Percentiles rank a stretch among this genome's conserved stretches.
These are phyloP conservation scores for Globisporangium cylindrosporum DNA, from an alignment of 352 stramenopile species.

Conservation along the genomic window DNA sequence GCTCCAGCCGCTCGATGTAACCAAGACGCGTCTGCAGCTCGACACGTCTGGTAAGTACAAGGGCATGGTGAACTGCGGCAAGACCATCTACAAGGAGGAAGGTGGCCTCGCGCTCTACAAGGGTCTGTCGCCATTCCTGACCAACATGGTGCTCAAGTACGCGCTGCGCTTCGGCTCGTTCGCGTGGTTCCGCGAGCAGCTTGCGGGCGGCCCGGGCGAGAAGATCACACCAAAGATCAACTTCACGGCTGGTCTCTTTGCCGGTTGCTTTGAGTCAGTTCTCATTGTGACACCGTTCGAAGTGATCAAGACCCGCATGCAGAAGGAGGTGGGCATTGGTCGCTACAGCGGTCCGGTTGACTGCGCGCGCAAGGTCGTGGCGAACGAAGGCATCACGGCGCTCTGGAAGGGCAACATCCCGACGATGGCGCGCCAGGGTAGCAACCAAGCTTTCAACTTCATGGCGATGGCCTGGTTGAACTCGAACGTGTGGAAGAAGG, in stretches of 20 bases:
- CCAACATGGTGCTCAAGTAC: slow-evolving; percentile 90
- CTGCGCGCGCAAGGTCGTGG: slow-evolving; percentile 90
- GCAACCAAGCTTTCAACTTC: slow-evolving; percentile 99
- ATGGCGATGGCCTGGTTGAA: slow-evolving; percentile 92
- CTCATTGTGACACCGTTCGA: slow-evolving; percentile 97
- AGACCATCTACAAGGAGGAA: slow-evolving; percentile 81
- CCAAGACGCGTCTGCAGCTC: slow-evolving; percentile 85
- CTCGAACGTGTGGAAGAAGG: slow-evolving; percentile 90
- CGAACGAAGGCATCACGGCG: slow-evolving; percentile 91
- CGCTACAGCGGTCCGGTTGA: slow-evolving; percentile 90
- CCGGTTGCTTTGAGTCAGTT: slow-evolving; percentile 94
- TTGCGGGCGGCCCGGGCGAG: slow-evolving; percentile 71
- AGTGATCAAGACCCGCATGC: slow-evolving; percentile 98
- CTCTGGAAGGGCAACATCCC: slow-evolving; percentile 96
- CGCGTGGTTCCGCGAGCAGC: slow-evolving; percentile 83
- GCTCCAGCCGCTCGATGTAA: slow-evolving; percentile 82
- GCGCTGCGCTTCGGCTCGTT: slow-evolving; percentile 85
- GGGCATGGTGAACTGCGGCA: slow-evolving; percentile 78
- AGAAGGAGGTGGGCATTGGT: slow-evolving; percentile 91
- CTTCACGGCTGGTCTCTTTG: slow-evolving; percentile 88
- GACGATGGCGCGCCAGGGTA: slow-evolving; percentile 96
- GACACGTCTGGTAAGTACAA: slow-evolving; percentile 77
- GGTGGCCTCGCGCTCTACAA: slow-evolving; percentile 81
- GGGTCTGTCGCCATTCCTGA: slow-evolving; percentile 80
- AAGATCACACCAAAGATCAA: slow-evolving; percentile 72